Base-by-base conservation (phyloP, 148 eudicot genomes). In the Heliamphora exappendiculata region DNA sequence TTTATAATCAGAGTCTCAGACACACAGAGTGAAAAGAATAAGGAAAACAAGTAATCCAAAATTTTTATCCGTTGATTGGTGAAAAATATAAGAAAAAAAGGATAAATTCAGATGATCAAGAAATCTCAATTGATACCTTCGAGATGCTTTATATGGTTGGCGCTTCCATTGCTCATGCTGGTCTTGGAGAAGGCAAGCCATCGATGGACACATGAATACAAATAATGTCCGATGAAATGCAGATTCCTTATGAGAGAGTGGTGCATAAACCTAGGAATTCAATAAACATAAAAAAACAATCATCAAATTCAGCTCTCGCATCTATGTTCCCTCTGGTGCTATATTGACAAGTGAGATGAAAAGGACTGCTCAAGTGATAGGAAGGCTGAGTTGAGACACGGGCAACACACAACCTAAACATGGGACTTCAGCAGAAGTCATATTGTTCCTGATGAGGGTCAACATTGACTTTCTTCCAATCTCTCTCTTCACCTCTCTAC, bases 131-230 rank as follows among this genome's bases (percentile, higher is more conserved):
- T 31, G 28, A 62, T 82, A 95, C 98, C 98, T 91, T 49, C 97
- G 82, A 70, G 82, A 85, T 72, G 87, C 83, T 62, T 81, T 89
- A 24, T 87, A 85, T 60, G 83, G 79, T 66, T 83, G 80, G 55
- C 80, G 88, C 78, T 88, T 92, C 97, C 94, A 89, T 73, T 95
- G 98, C 79, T 92, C 96, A 70, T 92, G 98, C 57, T 92, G 98
- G 78, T 95, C 96, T 75, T 84, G 85, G 54, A 87, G 86, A 70
- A 92, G 91, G 82, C 97, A 95, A 12, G 84, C 33, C 96, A 91
- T 91, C 9, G 96, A 92, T 37, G 86, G 79, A 81, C 98, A 95
- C 93, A 91, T 90, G 78, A 95, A 95, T 16, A 95, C 85, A 66
- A 78, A 95, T 68, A 95, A 77, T 22, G 88, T 85, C 44, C 97